phyloP scores from a whole-genome alignment of 1,139 yeast genomes.

The Yamadazyma triangularis region DNA sequence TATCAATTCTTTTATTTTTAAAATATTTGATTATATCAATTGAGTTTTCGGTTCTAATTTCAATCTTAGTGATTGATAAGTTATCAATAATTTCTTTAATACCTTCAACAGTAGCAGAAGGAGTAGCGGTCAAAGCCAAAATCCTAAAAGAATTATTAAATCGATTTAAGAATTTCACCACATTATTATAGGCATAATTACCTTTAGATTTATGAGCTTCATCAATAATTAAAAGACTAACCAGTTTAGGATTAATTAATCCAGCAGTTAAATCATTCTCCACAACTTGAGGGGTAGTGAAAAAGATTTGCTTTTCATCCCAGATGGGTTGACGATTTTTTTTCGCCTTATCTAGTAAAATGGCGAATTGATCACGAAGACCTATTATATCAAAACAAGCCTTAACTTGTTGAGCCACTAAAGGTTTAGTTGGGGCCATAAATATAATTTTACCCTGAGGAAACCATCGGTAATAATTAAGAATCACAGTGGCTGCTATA shows the following conservation, averaged over 20 bases:
- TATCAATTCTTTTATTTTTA: conserved; percentile 62
- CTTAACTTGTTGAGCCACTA: conserved; percentile 95
- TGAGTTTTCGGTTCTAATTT: conserved; percentile 81
- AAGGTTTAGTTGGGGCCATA: conserved; percentile 95
- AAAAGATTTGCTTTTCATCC: conserved; percentile 73
- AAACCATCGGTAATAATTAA: conserved; percentile 86
- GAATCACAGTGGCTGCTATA: conserved; percentile 91
- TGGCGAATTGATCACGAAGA: conserved; percentile 71
- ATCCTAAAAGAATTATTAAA: conserved; percentile 68
- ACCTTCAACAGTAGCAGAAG: conserved; percentile 81
- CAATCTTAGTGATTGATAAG: conserved; percentile 69
- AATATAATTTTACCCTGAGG: conserved; percentile 73
- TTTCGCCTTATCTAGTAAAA: conserved; percentile 67
- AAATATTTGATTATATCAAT: conserved; percentile 77
- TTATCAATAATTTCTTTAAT: conserved; percentile 82
- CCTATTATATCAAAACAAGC: conserved; percentile 92
- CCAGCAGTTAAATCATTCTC: conserved; percentile 84
- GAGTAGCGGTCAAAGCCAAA: conserved; percentile 92
- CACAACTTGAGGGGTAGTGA: conserved; percentile 95
- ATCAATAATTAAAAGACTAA: conserved; percentile 79
- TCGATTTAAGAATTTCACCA: conserved; percentile 60
- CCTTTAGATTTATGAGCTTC: conserved; percentile 96
- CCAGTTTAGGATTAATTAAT: conserved; percentile 64
- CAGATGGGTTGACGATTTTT: conserved; percentile 70
- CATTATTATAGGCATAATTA: conserved; percentile 82